Evolutionary conservation across 768 basidiomycete species (phyloP).

Genomic region (Crucibulum laeve): DNA sequence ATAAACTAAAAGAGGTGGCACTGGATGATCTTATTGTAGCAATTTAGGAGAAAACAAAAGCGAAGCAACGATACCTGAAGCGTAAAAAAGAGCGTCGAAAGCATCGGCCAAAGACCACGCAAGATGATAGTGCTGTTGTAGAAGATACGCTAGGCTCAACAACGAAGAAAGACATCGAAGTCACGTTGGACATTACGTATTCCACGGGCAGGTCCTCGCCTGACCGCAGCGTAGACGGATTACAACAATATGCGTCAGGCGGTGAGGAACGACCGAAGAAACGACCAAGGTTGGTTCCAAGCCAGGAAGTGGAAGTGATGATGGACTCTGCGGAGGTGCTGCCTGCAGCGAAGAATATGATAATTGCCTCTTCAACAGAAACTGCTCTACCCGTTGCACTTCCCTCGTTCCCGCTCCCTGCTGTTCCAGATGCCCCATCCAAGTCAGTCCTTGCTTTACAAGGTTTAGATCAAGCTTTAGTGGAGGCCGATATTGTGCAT

Average conservation of each 20-base stretch:
- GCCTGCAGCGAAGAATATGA: too few species aligned
- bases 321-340: too few species aligned
- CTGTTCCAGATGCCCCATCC: slow-evolving; percentile 64
- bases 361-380: slow-evolving; percentile 3
- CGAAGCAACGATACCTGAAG: slow-evolving; percentile 69
- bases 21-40: background rate
- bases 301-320: too few species aligned
- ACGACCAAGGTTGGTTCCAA: too few species aligned
- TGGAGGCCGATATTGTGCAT: slow-evolving; percentile 67
- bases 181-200: too few species aligned
- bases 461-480: slow-evolving; percentile 71
- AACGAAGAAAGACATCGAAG: too few species aligned
- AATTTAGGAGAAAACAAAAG: slow-evolving; percentile 59
- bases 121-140: background rate
- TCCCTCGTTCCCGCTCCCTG: slow-evolving; percentile 67
- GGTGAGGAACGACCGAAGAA: too few species aligned
- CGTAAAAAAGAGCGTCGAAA: slow-evolving; percentile 69
- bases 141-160: background rate
- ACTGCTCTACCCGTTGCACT: slow-evolving; percentile 30
- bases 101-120: slow-evolving; percentile 24
- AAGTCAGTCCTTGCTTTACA: slow-evolving; percentile 69
- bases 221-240: too few species aligned
- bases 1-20: too few species aligned
- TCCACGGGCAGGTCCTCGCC: too few species aligned
- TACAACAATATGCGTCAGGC: too few species aligned